Evolutionary conservation across 2,329 filamentous ascomycete genomes (phyloP).

Genomic region (Rhynchosporium graminicola): DNA sequence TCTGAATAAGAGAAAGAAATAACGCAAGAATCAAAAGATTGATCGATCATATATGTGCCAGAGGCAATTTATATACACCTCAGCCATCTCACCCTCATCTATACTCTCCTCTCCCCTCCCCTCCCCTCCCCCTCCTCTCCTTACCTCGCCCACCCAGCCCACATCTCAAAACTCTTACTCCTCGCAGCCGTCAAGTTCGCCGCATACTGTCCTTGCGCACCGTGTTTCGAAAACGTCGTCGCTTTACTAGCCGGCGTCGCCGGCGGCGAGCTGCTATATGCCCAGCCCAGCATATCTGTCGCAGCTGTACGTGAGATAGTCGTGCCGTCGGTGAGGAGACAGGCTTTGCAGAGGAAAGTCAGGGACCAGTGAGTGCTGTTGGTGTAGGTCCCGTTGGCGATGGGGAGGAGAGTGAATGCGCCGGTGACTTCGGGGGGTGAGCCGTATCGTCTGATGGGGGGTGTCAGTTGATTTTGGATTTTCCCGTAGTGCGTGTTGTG

Average conservation of each 20-base stretch:
- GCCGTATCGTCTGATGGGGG: conserved; percentile 25
- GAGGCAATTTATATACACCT: neutral
- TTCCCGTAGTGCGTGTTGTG: neutral
- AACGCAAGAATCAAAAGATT: no score
- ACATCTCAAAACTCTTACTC: conserved; percentile 21
- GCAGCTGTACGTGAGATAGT: conserved; percentile 32
- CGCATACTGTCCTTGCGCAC: conserved; percentile 19
- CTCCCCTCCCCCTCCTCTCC: no score
- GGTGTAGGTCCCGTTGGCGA: conserved; percentile 53
- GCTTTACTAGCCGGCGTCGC: conserved; percentile 18
- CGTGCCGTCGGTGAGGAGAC: conserved; percentile 43
- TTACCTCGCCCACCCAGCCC: conserved; percentile 19
- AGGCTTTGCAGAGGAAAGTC: conserved; percentile 54
- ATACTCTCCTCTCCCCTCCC: neutral
- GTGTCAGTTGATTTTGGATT: conserved; percentile 42
- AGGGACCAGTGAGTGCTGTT: conserved; percentile 55
- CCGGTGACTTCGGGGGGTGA: conserved; percentile 39
- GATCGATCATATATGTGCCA: neutral
- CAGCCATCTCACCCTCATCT: neutral
- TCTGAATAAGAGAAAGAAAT: no score
- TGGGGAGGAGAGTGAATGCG: conserved; percentile 48
- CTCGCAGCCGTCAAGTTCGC: conserved; percentile 21
- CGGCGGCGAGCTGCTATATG: conserved; percentile 20
- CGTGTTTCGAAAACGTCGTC: conserved; percentile 23
- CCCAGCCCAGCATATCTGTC: conserved; percentile 23